Conservation (phyloP, 2,329 filamentous ascomycete genomes). For the Chaetomium olivaceum region DNA sequence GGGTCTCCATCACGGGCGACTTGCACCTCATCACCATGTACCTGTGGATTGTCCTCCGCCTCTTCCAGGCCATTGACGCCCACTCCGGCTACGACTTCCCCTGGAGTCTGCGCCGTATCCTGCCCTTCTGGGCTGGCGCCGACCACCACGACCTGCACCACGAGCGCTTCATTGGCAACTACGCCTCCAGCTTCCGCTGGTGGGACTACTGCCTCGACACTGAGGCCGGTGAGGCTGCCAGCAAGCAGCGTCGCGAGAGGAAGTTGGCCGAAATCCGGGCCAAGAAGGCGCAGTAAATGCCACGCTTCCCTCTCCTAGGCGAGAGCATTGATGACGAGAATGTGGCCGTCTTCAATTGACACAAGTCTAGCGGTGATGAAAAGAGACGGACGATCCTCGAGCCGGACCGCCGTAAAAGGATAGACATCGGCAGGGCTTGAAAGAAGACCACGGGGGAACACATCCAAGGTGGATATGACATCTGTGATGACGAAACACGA, state of each 20-base stretch:
- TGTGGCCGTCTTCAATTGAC: background rate
- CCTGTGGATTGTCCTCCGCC: slow-evolving; percentile 85
- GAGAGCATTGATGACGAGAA: background rate
- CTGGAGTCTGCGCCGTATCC: slow-evolving; percentile 91
- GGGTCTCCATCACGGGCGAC: slow-evolving; percentile 79
- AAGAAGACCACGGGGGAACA: slow-evolving; percentile 1
- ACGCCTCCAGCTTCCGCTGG: slow-evolving; percentile 97
- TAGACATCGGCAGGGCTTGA: background rate
- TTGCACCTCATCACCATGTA: slow-evolving; percentile 98
- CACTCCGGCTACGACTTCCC: slow-evolving; percentile 99
- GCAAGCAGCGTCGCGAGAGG: slow-evolving; percentile 78
- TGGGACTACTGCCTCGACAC: slow-evolving; percentile 96
- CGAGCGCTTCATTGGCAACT: slow-evolving; percentile 98
- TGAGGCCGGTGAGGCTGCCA: slow-evolving; percentile 84
- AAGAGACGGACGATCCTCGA: background rate
- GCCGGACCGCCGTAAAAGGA: background rate
- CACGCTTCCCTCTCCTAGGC: background rate
- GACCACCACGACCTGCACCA: slow-evolving; percentile 97
- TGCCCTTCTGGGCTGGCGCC: slow-evolving; percentile 97
- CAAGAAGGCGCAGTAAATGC: slow-evolving; percentile 67
- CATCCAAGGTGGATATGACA: slow-evolving; percentile 18
- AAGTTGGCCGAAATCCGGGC: slow-evolving; percentile 66
- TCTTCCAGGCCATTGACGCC: slow-evolving; percentile 97
- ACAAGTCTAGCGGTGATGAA: background rate
- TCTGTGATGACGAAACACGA: slow-evolving; percentile 27